These are phyloP conservation scores for Parafenestella ontariensis DNA, from an alignment of 2,329 filamentous ascomycete genomes.

Conservation along the genomic window DNA sequence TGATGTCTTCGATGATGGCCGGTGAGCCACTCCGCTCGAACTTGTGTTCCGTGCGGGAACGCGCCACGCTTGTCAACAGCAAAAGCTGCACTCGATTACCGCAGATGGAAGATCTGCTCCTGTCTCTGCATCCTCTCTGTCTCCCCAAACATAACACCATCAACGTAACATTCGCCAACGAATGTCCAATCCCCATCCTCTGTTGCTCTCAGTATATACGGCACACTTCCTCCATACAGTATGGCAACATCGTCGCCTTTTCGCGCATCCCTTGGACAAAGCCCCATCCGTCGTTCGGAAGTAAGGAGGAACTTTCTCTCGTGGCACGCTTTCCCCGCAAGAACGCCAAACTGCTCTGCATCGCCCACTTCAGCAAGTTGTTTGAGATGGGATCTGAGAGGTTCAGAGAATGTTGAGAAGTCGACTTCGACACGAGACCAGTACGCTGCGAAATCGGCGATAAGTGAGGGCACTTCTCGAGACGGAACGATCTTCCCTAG, in stretches of 20 bases:
- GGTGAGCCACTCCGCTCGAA: too few relatives aligned
- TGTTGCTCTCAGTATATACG: slow-evolving; percentile 7
- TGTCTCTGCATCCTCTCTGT: neutral
- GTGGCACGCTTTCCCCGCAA: slow-evolving; percentile 16
- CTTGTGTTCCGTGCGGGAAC: too few relatives aligned
- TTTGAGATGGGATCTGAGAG: neutral
- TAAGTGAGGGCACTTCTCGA: slow-evolving; percentile 6
- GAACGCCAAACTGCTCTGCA: slow-evolving; percentile 15
- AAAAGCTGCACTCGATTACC: neutral
- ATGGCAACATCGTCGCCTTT: slow-evolving; percentile 5
- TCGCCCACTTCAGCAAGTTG: slow-evolving; percentile 7
- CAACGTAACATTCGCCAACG: slow-evolving; percentile 15
- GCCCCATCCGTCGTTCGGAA: slow-evolving; percentile 1
- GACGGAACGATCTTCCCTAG: slow-evolving; percentile 14
- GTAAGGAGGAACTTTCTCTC: slow-evolving; percentile 15
- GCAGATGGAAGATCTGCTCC: slow-evolving; percentile 8
- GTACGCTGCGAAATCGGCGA: slow-evolving; percentile 13
- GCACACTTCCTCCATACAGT: slow-evolving; percentile 16
- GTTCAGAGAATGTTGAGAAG: neutral
- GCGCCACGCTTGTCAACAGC: neutral
- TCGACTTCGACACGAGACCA: slow-evolving; percentile 1
- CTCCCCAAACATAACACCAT: slow-evolving; percentile 20
- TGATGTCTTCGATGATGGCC: too few relatives aligned
- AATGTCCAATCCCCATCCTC: slow-evolving; percentile 7
- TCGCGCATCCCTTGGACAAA: slow-evolving; percentile 10